Percentiles rank a stretch among this genome's conserved stretches.
Evolutionary conservation across 2,329 filamentous ascomycete species (phyloP).

Genomic region (Penicillium decumbens): DNA sequence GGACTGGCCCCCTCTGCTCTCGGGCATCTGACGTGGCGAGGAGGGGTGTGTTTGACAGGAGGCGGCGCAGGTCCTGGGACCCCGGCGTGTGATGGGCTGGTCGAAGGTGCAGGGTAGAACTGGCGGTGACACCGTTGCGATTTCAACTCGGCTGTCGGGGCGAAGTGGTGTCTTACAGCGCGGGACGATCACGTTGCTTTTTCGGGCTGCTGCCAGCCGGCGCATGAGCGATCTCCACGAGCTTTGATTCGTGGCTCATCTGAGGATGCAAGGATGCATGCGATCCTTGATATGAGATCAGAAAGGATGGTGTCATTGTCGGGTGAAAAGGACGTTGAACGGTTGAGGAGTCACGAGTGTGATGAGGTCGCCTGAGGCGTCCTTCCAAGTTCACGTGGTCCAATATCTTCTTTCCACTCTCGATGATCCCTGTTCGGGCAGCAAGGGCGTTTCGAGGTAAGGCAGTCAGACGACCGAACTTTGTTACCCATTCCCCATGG

Average conservation of each 20-base stretch:
- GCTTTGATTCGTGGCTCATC: constrained; percentile 2
- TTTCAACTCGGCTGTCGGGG: constrained; percentile 8
- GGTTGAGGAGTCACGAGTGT: not conserved
- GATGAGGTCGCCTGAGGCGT: not conserved
- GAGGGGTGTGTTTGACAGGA: not conserved
- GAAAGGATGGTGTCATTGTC: not conserved
- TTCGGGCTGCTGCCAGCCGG: constrained; percentile 14
- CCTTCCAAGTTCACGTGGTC: not conserved
- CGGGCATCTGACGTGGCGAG: constrained; percentile 8
- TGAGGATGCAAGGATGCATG: not conserved
- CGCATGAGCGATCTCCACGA: constrained; percentile 12
- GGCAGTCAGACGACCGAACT: not conserved
- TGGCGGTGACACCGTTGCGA: constrained; percentile 14
- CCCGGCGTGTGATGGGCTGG: constrained; percentile 11
- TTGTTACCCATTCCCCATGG: not conserved
- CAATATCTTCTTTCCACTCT: not conserved
- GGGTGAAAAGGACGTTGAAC: not conserved
- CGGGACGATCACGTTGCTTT: constrained; percentile 18
- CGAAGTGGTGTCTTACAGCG: constrained; percentile 7
- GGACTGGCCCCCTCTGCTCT: not conserved
- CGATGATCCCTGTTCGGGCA: not conserved
- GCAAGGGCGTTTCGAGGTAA: not conserved
- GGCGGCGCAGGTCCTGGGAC: not conserved
- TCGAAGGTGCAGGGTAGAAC: not conserved
- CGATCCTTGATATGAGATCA: not conserved